Base-by-base conservation (phyloP, 305 asterid genomes). In the Rubia balearica region DNA sequence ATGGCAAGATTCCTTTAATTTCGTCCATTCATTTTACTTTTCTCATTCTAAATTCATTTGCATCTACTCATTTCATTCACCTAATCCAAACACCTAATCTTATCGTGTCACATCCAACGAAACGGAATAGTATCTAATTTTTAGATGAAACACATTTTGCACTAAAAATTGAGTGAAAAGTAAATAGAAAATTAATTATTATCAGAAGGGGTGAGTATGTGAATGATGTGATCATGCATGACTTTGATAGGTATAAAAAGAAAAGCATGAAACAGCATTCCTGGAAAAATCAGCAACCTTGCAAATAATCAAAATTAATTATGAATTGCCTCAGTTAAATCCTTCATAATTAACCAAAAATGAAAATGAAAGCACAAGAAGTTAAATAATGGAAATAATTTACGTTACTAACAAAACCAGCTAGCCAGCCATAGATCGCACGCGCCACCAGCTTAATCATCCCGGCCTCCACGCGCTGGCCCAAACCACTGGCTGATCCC, bases 401-500 rank as follows among this genome's bases (percentile, higher is more conserved):
- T 53, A 53, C 22, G n/a, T 17, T 53, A n/a, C 59, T 53, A 5
- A 53, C 11, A 53, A 53, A 53, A 53, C 59, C 53, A 13, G 17
- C 17, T 46, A 12, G 53, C 51, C 36, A 12, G 53, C n/a, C 14
- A 11, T 11, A 13, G 53, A 46, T 3, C 17, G 17, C 73, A 64
- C 46, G 68, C 68, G 68, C 76, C 74, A 42, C 57, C 68, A 69
- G n/a, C 41, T 9, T 61, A 2, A n/a, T 38, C 68, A 43, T 60
- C 77, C 86, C 16, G 92, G 90, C 86, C 75, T 87, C 99, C 99
- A 95, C 77, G 99, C 96, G 81, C 97, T 92, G 40, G 96, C 99
- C 99, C 99, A 95, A 75, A 95, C 96, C 83, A 90, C 99, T 79
- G 95, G 88, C 86, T 86, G 90, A 62, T 92, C 99, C 86, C 87